Evolutionary conservation across 1,139 yeast species (phyloP).

Genomic region (Saccharomyces pastorianus): DNA sequence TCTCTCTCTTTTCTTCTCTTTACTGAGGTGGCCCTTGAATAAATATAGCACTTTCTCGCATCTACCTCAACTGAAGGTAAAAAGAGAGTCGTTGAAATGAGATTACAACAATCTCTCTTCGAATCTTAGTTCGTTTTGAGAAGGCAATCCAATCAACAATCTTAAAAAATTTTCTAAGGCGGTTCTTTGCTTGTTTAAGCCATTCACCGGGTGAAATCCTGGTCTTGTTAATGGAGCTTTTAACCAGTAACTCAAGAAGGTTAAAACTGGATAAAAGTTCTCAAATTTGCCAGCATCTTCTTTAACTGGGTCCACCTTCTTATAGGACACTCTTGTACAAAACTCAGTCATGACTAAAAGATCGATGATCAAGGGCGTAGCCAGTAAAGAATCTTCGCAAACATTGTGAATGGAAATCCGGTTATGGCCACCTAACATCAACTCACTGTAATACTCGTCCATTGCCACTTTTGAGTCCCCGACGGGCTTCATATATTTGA

Average conservation of each 20-base stretch:
- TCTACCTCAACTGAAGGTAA: neutral
- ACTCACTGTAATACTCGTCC: constrained; percentile 95
- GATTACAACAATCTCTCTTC: constrained; percentile 63
- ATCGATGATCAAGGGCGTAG: constrained; percentile 90
- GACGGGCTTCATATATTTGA: constrained; percentile 88
- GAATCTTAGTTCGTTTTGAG: constrained; percentile 84
- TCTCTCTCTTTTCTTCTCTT: neutral
- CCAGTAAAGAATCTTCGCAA: constrained; percentile 91
- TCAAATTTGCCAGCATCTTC: constrained; percentile 35
- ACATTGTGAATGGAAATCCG: constrained; percentile 89
- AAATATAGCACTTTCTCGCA: neutral
- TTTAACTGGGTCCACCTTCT: constrained; percentile 33
- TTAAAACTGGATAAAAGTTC: constrained; percentile 73
- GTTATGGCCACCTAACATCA: constrained; percentile 96
- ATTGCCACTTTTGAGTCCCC: constrained; percentile 96
- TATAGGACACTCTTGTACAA: constrained; percentile 76
- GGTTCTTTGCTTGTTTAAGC: constrained; percentile 88
- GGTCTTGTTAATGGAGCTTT: constrained; percentile 93
- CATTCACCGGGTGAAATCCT: constrained; percentile 85
- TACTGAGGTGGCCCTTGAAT: neutral
- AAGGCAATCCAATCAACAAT: constrained; percentile 81
- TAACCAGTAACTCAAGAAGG: constrained; percentile 89
- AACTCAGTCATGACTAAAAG: constrained; percentile 85
- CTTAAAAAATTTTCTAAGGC: constrained; percentile 88
- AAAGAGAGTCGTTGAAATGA: neutral